A percentile compares a stretch with the other conserved stretches of the same genome.
phyloP scores from a whole-genome alignment of 176 grass and related monocot genomes.

The Ensete glaucum region DNA sequence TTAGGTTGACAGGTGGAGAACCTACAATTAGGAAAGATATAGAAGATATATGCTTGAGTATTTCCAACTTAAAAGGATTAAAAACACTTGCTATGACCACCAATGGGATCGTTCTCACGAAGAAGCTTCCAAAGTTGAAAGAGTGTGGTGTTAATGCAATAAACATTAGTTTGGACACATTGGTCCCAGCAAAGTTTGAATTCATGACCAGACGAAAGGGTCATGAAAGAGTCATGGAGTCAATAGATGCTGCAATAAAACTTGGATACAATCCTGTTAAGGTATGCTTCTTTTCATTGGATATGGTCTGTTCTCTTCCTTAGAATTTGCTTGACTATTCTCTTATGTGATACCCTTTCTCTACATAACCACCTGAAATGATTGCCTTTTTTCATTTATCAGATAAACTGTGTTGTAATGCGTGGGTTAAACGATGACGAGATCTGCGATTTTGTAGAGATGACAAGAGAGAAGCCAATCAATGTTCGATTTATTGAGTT shows the following conservation, averaged over 20 bases:
- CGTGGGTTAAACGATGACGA: conserved; percentile 88
- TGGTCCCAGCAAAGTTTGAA: conserved; percentile 89
- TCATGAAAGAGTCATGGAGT: conserved; percentile 63
- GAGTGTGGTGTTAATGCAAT: conserved; percentile 72
- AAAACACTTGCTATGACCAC: conserved; percentile 90
- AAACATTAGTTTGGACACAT: conserved; percentile 94
- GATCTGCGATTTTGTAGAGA: conserved; percentile 81
- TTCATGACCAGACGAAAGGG: conserved; percentile 97
- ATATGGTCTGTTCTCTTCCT: not conserved
- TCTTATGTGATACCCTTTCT: not conserved
- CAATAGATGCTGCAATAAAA: conserved; percentile 64
- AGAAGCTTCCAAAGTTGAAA: conserved; percentile 83
- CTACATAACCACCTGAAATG: not conserved
- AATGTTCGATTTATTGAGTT: conserved; percentile 98
- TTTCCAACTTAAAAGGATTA: conserved; percentile 68
- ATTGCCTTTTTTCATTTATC: conserved; percentile 4
- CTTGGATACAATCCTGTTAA: conserved; percentile 77
- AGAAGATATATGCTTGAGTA: conserved; percentile 75
- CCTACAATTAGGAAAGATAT: conserved; percentile 84
- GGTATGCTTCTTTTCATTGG: conserved; percentile 27
- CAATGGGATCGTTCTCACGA: conserved; percentile 69
- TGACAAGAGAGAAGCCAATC: conserved; percentile 71
- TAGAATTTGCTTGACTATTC: not conserved
- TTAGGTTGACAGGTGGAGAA: conserved; percentile 77
- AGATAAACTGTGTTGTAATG: conserved; percentile 97